Base-by-base conservation (phyloP, 1,139 yeast genomes). In the Kazachstania sp. region DNA sequence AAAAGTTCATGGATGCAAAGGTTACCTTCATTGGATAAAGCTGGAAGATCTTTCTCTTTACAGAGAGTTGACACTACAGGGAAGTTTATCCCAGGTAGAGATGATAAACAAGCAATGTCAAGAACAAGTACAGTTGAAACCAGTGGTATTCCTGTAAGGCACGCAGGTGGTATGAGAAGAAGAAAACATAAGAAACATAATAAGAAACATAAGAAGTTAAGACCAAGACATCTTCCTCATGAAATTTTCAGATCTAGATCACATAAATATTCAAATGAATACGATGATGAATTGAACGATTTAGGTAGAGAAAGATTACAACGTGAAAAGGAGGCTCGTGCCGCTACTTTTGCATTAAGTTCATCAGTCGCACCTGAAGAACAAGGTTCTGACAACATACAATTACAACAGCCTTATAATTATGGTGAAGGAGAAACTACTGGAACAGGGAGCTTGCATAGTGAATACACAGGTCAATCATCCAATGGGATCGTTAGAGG, bases 1-100 rank as follows among this genome's bases (percentile, higher is more conserved):
- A 76, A 74, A 44, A 73, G 76, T 3, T 70, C 80, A 4, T 92
- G 98, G 98, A 78, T 90, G 71, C 77, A 83, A 44, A 80, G 98
- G 65, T 73, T 92, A 53, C 96, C 95, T 39, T 77, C 83, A 38
- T 71, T 86, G 65, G 94, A 84, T 53, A 77, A 75, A 50, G 72
- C 78, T 11, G 83, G 86, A 1, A 76, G 88, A 26, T 80, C 95
- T 1, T 81, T 86, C 57, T 86, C 95, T 0, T 75, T 88, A 50
- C 90, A 82, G 53, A 75, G 95, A 60, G 77, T 86, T 42, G 95
- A 86, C 59, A 84, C 95, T 0, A 71, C 71, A 54, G 77, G 71
- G 13, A 67, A 69, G 12, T 12, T 18, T 6, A 45, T 37, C 12
- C 38, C 44, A 15, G 32, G 26, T n/a, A 13, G 30, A 20, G 20